Base-by-base conservation (phyloP, 2,329 filamentous ascomycete species). In the Monosporascus sp. region DNA sequence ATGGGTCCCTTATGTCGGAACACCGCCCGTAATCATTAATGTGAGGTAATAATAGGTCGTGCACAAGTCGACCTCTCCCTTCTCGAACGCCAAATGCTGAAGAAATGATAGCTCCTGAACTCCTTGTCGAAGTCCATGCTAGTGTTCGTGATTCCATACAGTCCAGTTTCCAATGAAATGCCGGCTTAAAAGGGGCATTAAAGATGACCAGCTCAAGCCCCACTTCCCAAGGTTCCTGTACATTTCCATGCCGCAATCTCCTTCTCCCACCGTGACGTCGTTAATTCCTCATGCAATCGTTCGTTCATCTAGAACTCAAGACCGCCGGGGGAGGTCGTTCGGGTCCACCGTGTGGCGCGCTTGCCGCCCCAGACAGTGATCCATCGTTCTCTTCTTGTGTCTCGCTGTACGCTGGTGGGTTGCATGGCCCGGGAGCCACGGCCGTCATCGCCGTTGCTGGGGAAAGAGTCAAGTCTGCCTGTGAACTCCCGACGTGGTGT, bases 401-500 rank as follows among this genome's bases (percentile, higher is more conserved):
- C 44, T 55, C 53, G 38, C 28, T 50, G n/a, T 55, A 55, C 7
- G 49, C 18, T 22, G 53, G 53, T 22, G 50, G 51, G 31, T 24
- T 50, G 24, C 43, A 14, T 26, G 24, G 43, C 17, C 14, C 43
- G 3, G 43, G 22, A 15, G 28, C 24, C 24, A 18, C 5, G 28
- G 43, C 22, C 14, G n/a, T 18, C 18, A 8, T 44, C 15, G 24
- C 22, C 26, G 40, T 28, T 46, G 49, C 17, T 5, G 43, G 41
- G 17, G 52, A 24, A 7, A 37, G 3, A 11, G 31, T 20, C 18
- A 48, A 18, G 20, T 51, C 49, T 22, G 14, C 43, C 43, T 46
- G 43, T 22, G 48, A 55, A 15, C 57, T 59, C 35, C 26, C 45
- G 18, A 65, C 51, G 7, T 58, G 58, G 20, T 53, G 54, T 46